These are phyloP conservation scores for Centaurea solstitialis DNA, from an alignment of 129 eudicot species.

Conservation along the genomic window DNA sequence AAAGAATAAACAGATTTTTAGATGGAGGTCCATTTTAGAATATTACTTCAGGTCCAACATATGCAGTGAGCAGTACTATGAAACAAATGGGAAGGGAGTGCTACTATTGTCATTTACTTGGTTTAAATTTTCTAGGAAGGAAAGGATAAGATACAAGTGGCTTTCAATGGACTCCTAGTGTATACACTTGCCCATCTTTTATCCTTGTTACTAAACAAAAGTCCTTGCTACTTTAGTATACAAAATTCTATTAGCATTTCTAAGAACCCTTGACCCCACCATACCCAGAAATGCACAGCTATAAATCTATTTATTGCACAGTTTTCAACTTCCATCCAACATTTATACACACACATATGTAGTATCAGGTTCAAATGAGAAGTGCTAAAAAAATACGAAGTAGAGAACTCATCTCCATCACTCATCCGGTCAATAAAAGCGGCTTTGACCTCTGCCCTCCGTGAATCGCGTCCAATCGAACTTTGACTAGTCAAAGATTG, in stretches of 20 bases:
- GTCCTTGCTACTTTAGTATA: conserved; percentile 5
- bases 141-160: conserved; percentile 21
- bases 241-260: not conserved
- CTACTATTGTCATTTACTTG: not conserved
- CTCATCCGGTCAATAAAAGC: too few relatives aligned
- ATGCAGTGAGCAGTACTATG: not conserved
- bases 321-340: not conserved
- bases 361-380: too few relatives aligned
- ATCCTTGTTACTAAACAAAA: not conserved
- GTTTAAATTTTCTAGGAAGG: not conserved
- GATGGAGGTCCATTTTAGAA: not conserved
- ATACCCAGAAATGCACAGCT: conserved; percentile 4
- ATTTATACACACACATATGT: not conserved
- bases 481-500: too few relatives aligned
- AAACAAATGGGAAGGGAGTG: conserved; percentile 7
- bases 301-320: not conserved
- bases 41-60: not conserved
- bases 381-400: too few relatives aligned
- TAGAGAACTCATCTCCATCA: too few relatives aligned
- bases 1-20: not conserved
- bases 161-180: conserved; percentile 25
- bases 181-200: conserved; percentile 10
- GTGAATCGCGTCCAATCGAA: too few relatives aligned
- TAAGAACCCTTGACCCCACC: conserved; percentile 2
- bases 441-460: too few relatives aligned